These are phyloP conservation scores for Porosira glacialis DNA, from an alignment of 352 stramenopile genomes.

Conservation along the genomic window DNA sequence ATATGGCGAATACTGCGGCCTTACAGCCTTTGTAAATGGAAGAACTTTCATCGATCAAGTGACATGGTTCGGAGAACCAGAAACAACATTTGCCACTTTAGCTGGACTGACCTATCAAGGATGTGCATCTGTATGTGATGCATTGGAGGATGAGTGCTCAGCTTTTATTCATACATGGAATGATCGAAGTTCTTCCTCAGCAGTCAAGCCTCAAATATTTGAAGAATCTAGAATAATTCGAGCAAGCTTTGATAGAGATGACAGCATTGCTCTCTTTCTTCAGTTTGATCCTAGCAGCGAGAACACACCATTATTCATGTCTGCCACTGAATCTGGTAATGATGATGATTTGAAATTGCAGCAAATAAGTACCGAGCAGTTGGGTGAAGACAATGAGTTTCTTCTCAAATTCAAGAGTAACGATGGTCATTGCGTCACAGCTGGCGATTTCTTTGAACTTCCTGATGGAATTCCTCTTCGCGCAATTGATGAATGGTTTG, in stretches of 20 bases:
- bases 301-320: neutral
- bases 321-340: neutral
- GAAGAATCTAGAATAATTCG: slow-evolving; percentile 16
- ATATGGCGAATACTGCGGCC: neutral
- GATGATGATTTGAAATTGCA: slow-evolving; percentile 12
- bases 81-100: slow-evolving; percentile 15
- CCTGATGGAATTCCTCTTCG: neutral
- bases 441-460: neutral
- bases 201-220: slow-evolving; percentile 16
- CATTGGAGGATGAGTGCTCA: slow-evolving; percentile 10
- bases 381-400: neutral
- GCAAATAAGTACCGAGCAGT: slow-evolving; percentile 1
- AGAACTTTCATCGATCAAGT: slow-evolving; percentile 28
- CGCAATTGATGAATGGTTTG: neutral
- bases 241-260: neutral
- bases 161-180: slow-evolving; percentile 31
- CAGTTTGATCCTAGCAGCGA: neutral
- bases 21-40: slow-evolving; percentile 22
- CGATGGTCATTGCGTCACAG: slow-evolving; percentile 2
- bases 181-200: slow-evolving; percentile 5
- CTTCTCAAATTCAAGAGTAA: slow-evolving; percentile 6
- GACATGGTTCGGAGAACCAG: slow-evolving; percentile 27
- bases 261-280: slow-evolving; percentile 12
- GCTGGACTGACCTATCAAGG: slow-evolving; percentile 25
- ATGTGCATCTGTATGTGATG: slow-evolving; percentile 23